phyloP scores from a whole-genome alignment of 371 early-diverging fungal genomes.

The Mucor lusitanicus region DNA sequence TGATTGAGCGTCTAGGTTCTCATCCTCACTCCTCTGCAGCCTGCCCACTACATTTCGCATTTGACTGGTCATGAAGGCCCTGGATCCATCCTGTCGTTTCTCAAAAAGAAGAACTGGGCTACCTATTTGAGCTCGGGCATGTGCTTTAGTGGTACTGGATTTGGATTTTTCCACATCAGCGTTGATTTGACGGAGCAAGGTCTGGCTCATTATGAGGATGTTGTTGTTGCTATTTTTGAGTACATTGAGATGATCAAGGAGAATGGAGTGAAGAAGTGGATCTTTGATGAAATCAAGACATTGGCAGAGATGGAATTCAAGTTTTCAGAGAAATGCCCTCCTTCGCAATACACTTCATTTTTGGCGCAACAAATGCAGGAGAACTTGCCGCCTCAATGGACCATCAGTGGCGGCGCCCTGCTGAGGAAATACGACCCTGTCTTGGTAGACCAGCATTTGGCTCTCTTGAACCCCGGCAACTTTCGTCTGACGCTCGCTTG shows the following conservation, averaged over 20 bases:
- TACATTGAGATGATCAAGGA: slow-evolving; percentile 82
- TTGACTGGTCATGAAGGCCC: slow-evolving; percentile 83
- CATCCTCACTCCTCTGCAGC: slow-evolving; percentile 40
- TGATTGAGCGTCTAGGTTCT: no score
- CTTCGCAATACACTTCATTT: slow-evolving; percentile 54
- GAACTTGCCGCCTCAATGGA: slow-evolving; percentile 67
- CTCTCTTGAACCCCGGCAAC: slow-evolving; percentile 64
- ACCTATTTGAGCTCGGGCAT: slow-evolving; percentile 70
- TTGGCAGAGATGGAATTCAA: slow-evolving; percentile 73
- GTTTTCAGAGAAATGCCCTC: slow-evolving; percentile 76
- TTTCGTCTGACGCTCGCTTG: slow-evolving; percentile 56
- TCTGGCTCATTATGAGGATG: slow-evolving; percentile 75
- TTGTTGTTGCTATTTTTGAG: slow-evolving; percentile 80
- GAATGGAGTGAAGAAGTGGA: slow-evolving; percentile 74
- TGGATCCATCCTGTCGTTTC: slow-evolving; percentile 83
- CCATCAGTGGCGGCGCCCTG: slow-evolving; percentile 68
- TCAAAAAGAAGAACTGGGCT: slow-evolving; percentile 91
- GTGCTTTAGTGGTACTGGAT: slow-evolving; percentile 67
- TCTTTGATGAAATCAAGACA: slow-evolving; percentile 76
- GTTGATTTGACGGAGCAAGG: slow-evolving; percentile 87
- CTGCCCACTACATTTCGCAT: slow-evolving; percentile 73
- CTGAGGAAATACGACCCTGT: slow-evolving; percentile 60
- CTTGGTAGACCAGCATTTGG: slow-evolving; percentile 54
- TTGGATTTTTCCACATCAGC: slow-evolving; percentile 81
- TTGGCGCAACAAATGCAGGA: slow-evolving; percentile 59